Conservation (phyloP, 768 basidiomycete genomes). For the Suillus occidentalis region DNA sequence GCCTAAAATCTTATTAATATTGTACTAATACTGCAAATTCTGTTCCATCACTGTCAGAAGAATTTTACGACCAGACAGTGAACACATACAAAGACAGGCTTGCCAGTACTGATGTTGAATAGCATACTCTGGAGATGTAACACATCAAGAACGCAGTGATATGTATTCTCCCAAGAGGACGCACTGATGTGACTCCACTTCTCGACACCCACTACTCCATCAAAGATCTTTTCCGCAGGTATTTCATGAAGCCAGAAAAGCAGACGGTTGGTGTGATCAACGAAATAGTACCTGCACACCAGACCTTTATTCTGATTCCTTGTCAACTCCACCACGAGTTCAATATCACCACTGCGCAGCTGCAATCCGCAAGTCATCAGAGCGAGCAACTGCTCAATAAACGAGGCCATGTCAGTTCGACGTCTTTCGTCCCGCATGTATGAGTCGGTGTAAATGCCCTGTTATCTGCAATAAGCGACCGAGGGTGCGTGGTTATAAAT, state of each 20-base stretch:
- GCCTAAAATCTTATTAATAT: neutral
- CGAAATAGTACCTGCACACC: constrained; percentile 41
- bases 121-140: constrained; percentile 15
- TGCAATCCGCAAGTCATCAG: neutral
- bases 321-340: neutral
- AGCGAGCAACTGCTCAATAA: neutral
- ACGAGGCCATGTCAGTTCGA: neutral
- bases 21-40: neutral
- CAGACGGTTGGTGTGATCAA: constrained; percentile 39
- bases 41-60: neutral
- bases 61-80: neutral
- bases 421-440: constrained; percentile 29
- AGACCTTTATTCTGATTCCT: rapidly evolving
- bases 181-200: constrained; percentile 41
- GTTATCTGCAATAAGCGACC: neutral
- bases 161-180: constrained; percentile 7
- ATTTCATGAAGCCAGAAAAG: constrained; percentile 51
- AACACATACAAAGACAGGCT: neutral
- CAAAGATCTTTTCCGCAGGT: constrained; percentile 32
- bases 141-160: neutral
- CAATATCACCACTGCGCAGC: neutral
- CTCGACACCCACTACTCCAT: constrained; percentile 38
- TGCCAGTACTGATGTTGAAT: constrained; percentile 27
- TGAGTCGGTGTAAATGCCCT: constrained; percentile 52
- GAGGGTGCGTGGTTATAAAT: neutral